A percentile compares a stretch with the other conserved stretches of the same genome.
These are phyloP conservation scores for Penicillium sp. DNA, from an alignment of 2,329 filamentous ascomycete genomes.

Conservation along the genomic window DNA sequence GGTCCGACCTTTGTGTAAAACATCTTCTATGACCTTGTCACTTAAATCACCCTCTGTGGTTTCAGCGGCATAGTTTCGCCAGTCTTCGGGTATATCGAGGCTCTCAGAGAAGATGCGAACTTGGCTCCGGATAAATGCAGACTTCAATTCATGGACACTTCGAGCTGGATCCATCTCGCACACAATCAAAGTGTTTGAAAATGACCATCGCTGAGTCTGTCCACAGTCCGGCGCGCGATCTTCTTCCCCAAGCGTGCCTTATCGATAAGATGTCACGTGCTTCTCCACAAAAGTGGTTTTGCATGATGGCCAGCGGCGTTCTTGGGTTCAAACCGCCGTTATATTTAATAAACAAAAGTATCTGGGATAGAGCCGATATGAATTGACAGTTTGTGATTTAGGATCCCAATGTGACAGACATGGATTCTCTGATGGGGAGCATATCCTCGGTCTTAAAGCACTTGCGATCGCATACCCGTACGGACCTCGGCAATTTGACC, in stretches of 20 bases:
- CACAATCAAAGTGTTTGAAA: not conserved
- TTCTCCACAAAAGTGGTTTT: not conserved
- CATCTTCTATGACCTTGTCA: conserved; percentile 52
- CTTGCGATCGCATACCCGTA: not conserved
- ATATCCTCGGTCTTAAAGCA: conserved; percentile 18
- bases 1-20: conserved; percentile 49
- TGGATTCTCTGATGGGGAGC: not conserved
- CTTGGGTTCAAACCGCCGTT: not conserved
- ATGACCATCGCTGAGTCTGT: conserved; percentile 14
- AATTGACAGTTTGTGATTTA: too few species aligned
- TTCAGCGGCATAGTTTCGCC: conserved; percentile 45
- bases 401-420: not conserved
- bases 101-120: conserved; percentile 53
- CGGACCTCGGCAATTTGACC: conserved; percentile 31
- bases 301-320: not conserved
- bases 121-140: conserved; percentile 51
- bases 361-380: too few species aligned
- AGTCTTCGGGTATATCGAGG: conserved; percentile 49
- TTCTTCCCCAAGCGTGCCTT: conserved; percentile 4
- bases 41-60: conserved; percentile 47
- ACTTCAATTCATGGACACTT: conserved; percentile 53
- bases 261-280: conserved; percentile 14
- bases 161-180: conserved; percentile 38
- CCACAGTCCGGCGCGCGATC: conserved; percentile 1
- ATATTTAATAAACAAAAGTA: not conserved